Percentiles rank a stretch among this genome's conserved stretches.
These are phyloP conservation scores for Polygonum maritimum DNA, from an alignment of 148 eudicot species.

Conservation along the genomic window DNA sequence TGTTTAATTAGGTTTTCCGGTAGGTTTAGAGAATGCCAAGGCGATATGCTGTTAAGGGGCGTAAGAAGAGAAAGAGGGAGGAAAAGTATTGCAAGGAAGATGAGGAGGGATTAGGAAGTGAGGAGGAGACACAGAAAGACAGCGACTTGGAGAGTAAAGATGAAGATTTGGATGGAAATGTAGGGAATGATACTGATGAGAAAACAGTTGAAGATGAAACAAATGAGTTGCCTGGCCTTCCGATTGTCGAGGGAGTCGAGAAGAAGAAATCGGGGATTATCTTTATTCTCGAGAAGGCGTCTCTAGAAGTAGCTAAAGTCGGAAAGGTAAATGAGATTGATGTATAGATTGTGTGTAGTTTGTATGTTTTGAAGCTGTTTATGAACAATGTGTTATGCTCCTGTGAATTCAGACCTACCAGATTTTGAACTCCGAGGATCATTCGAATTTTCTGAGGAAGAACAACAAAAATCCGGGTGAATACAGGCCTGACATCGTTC, in stretches of 20 bases:
- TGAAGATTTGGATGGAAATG: slow-evolving; percentile 15
- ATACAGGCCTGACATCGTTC: slow-evolving; percentile 89
- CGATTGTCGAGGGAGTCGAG: slow-evolving; percentile 30
- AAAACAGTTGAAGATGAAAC: slow-evolving; percentile 24
- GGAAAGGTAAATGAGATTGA: slow-evolving; percentile 56
- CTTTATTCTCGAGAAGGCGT: slow-evolving; percentile 81
- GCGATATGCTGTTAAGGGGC: slow-evolving; percentile 52
- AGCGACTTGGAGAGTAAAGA: slow-evolving; percentile 7
- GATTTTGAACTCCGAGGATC: slow-evolving; percentile 80
- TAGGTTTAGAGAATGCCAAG: slow-evolving; percentile 45
- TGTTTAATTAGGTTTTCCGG: background rate
- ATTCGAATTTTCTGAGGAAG: slow-evolving; percentile 57
- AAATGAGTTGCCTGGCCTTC: slow-evolving; percentile 53
- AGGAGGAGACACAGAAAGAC: slow-evolving; percentile 14
- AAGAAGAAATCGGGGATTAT: slow-evolving; percentile 45
- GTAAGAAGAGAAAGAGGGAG: slow-evolving; percentile 58
- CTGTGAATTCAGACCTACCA: slow-evolving; percentile 49
- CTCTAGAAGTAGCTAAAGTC: slow-evolving; percentile 87
- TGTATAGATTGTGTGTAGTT: background rate
- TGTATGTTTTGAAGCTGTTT: background rate
- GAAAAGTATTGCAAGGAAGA: slow-evolving; percentile 44
- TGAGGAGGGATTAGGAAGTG: slow-evolving; percentile 18
- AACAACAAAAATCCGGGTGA: slow-evolving; percentile 71
- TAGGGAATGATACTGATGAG: slow-evolving; percentile 19
- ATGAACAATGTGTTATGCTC: background rate